Conservation (phyloP, 2,329 filamentous ascomycete species). For the Furcasterigmium sp. region DNA sequence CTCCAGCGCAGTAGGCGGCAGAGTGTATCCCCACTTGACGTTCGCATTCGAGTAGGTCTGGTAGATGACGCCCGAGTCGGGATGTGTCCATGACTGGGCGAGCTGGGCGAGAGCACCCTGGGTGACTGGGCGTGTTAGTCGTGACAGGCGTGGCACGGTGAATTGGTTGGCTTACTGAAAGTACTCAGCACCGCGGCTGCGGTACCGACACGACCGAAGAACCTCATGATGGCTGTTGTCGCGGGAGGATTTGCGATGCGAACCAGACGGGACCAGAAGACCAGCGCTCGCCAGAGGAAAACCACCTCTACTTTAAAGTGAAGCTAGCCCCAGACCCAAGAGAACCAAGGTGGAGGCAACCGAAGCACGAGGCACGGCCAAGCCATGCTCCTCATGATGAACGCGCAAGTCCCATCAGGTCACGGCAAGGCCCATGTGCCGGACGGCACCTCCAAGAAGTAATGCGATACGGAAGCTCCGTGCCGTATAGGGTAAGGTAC, state of each 20-base stretch:
- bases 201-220: slow-evolving; percentile 9
- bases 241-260: not conserved
- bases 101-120: slow-evolving; percentile 12
- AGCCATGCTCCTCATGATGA: not conserved
- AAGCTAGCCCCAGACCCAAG: not conserved
- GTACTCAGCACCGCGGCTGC: slow-evolving; percentile 9
- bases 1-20: slow-evolving; percentile 42
- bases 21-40: slow-evolving; percentile 48
- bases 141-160: not conserved
- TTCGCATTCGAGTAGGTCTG: slow-evolving; percentile 43
- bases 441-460: not conserved
- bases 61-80: slow-evolving; percentile 49
- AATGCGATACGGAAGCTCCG: not conserved
- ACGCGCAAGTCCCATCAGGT: not conserved
- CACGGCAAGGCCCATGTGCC: not conserved
- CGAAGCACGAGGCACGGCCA: not conserved
- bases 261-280: not conserved
- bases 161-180: slow-evolving; percentile 3
- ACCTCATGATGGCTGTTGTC: slow-evolving; percentile 8
- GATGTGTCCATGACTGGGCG: slow-evolving; percentile 32
- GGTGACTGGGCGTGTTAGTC: slow-evolving; percentile 5
- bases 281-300: not conserved
- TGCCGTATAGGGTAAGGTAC: not conserved
- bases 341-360: not conserved
- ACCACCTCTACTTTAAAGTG: not conserved